phyloP scores from a whole-genome alignment of 495 filamentous ascomycete species.

The Penicillium silybi region DNA sequence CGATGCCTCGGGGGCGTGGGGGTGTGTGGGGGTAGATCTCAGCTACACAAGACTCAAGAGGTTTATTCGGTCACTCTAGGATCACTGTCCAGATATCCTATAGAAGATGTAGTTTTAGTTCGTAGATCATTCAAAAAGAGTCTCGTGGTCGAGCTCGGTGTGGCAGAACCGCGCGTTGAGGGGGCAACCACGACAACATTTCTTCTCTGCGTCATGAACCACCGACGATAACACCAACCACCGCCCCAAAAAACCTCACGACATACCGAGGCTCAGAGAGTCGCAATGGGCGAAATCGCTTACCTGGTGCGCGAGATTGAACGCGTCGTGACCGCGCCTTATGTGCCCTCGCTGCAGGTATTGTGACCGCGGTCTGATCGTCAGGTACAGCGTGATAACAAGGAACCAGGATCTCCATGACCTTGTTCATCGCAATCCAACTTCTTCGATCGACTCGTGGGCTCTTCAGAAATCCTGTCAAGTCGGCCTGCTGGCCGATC shows the following conservation, averaged over 20 bases:
- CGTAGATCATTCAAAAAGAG: background rate
- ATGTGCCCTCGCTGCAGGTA: conserved; percentile 42
- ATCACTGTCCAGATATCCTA: background rate
- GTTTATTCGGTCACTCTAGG: background rate
- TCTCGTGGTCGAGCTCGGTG: background rate
- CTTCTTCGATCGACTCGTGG: conserved; percentile 31
- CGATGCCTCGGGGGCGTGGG: background rate
- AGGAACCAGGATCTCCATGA: conserved; percentile 35
- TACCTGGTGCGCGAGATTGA: conserved; percentile 33
- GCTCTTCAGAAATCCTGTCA: conserved; percentile 45
- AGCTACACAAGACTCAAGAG: background rate
- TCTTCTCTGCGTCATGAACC: conserved; percentile 3
- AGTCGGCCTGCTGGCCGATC: conserved; percentile 34
- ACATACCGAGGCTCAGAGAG: background rate
- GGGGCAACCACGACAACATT: conserved; percentile 33
- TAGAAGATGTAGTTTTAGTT: background rate
- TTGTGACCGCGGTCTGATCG: background rate
- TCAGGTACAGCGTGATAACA: background rate
- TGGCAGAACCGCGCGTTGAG: conserved; percentile 21
- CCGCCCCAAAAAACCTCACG: background rate
- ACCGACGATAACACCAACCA: background rate
- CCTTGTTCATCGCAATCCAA: conserved; percentile 17
- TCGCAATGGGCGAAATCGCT: conserved; percentile 13
- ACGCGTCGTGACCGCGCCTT: conserved; percentile 39
- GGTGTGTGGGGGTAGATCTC: background rate